These are phyloP conservation scores for Acorus gramineus DNA, from an alignment of 106 monocot genomes.

Conservation along the genomic window DNA sequence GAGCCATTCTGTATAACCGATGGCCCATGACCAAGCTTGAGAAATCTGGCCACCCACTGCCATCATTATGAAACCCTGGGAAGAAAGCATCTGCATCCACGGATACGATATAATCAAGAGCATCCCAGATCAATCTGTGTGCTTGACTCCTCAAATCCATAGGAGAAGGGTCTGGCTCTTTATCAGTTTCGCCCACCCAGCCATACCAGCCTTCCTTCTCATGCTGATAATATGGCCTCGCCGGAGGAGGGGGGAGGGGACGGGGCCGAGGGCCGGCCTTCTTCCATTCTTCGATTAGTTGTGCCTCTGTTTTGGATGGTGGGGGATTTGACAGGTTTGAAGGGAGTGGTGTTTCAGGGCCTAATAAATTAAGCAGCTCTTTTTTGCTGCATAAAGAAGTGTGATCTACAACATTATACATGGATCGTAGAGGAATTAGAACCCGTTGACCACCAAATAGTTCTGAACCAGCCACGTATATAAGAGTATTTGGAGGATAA, in stretches of 20 bases:
- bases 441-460: slow-evolving; percentile 76
- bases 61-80: slow-evolving; percentile 81
- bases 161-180: slow-evolving; percentile 49
- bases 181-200: slow-evolving; percentile 53
- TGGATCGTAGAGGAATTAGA: slow-evolving; percentile 60
- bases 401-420: slow-evolving; percentile 77
- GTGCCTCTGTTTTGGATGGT: slow-evolving; percentile 41
- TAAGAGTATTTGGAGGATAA: slow-evolving; percentile 62
- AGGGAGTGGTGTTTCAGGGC: slow-evolving; percentile 57
- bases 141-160: slow-evolving; percentile 52
- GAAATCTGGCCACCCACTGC: slow-evolving; percentile 64
- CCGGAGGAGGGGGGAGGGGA: slow-evolving; percentile 80
- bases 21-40: slow-evolving; percentile 94
- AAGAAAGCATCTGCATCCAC: slow-evolving; percentile 88
- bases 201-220: slow-evolving; percentile 96
- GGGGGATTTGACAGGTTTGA: slow-evolving; percentile 22
- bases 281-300: slow-evolving; percentile 69
- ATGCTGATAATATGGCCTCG: slow-evolving; percentile 59
- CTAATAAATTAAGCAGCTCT: slow-evolving; percentile 39
- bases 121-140: slow-evolving; percentile 84
- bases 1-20: slow-evolving; percentile 53
- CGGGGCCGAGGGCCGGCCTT: slow-evolving; percentile 63
- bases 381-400: slow-evolving; percentile 57
- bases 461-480: slow-evolving; percentile 80
- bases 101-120: slow-evolving; percentile 79